Base-by-base conservation (phyloP, 805 yeast species). In the Candida glaebosa region DNA sequence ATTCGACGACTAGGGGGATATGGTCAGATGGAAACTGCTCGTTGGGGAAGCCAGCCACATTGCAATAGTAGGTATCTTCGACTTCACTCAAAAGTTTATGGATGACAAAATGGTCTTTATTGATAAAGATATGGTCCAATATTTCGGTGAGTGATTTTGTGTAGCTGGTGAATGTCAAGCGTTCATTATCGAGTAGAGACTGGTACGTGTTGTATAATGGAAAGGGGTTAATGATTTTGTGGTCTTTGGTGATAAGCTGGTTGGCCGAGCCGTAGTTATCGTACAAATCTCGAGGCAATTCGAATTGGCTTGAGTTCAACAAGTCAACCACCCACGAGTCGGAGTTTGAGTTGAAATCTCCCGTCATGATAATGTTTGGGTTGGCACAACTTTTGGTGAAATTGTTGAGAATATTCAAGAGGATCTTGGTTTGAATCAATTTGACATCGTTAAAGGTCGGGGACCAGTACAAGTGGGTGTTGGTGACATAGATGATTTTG, bases 401-500 rank as follows among this genome's bases (percentile, higher is more conserved):
- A 5, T 49, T 38, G 10, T 38, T 6, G 14, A 56, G 39, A 14
- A 43, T 46, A 31, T 44, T 46, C n/a, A 56, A 40, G 6, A 56
- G 39, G 8, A 76, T 58, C 56, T 74, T 69, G 12, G 78, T 65
- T 50, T 80, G 85, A 33, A 77, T 51, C 5, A 78, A 59, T 49
- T 77, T 79, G 16, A 79, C 80, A 48, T 78, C 81, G 37, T 73
- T 69, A 38, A 63, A 71, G 46, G 73, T 71, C 1, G 61, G 61
- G 31, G 54, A 52, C 85, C 85, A 80, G 50, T 80, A 80, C 7
- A 80, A 57, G 54, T 80, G 85, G 0, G 84, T 79, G 46, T 78
- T 80, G n/a, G 79, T 61, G 2, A 78, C 66, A 31, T 76, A 72
- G 3, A 79, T 52, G 3, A 57, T 48, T 25, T 69, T 60, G 8